Base-by-base conservation (phyloP, 805 yeast genomes). In the Hanseniaspora nectarophila region DNA sequence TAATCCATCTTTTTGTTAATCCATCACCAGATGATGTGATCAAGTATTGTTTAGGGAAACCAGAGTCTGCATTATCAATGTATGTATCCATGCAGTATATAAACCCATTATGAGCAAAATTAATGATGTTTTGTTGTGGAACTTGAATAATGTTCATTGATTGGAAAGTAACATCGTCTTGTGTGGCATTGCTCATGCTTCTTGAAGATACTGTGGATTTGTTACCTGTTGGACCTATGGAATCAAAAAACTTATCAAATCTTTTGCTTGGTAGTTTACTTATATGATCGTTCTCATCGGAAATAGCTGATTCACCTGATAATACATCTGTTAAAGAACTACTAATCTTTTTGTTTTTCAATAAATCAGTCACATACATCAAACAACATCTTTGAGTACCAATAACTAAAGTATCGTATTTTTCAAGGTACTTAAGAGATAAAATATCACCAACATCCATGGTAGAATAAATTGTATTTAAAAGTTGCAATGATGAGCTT, bases 301-400 rank as follows among this genome's bases (percentile, higher is more conserved):
- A 9, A 23, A 18, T 38, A 18, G 43, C 20, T n/a, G 33, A 16
- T 18, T 28, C 34, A 7, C 15, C 28, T 12, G 26, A n/a, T 4
- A 12, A 5, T 1, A 23, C 20, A 13, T 35, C 43, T 28, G 34
- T 15, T 18, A 21, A n/a, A 20, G 21, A 10, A 9, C 58, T 1
- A 60, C 54, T 2, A 56, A 46, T 16, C 58, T 51, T 12, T 60
- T 61, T 45, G 73, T 20, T 59, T 20, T 62, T 58, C 35, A 64
- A 57, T 4, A 65, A 54, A 37, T 62, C 60, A 43, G 74, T 74
- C 54, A 85, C 80, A 79, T 85, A 90, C 39, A 85, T 75, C 16
- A 90, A 75, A 1, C 89, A 76, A 3, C 97, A 96, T 63, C 89
- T 90, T 64, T 92, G 97, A 12, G 95, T 82, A 4, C 98, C 98